Conservation (phyloP, 140 eudicot genomes). For the Flaveria floridana region DNA sequence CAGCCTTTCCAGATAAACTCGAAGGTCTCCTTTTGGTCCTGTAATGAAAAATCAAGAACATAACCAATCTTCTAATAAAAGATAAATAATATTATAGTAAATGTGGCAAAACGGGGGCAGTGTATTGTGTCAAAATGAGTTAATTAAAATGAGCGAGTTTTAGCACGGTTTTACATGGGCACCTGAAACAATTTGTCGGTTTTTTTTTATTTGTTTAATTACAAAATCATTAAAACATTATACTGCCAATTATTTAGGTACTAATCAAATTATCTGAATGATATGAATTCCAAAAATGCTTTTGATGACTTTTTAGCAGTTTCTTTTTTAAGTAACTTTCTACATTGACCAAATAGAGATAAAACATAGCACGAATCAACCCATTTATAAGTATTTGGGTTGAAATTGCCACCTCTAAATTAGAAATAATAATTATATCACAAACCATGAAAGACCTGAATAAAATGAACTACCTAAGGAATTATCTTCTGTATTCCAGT, state of each 20-base stretch:
- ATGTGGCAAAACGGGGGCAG: too few species aligned
- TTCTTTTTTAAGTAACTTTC: neutral
- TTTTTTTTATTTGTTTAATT: neutral
- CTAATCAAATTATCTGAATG: neutral
- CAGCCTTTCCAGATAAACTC: slow-evolving; percentile 62
- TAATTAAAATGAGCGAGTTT: neutral
- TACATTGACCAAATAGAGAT: neutral
- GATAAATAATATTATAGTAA: too few species aligned
- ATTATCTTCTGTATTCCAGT: slow-evolving; percentile 48
- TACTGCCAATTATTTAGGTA: neutral
- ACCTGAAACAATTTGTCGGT: too few species aligned
- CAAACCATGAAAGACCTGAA: neutral
- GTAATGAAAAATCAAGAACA: too few species aligned
- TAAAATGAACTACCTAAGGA: slow-evolving; percentile 52
- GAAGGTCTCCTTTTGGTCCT: slow-evolving; percentile 76
- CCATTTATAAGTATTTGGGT: neutral
- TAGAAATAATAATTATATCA: neutral
- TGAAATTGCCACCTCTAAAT: neutral
- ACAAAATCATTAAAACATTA: neutral
- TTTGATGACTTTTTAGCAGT: neutral
- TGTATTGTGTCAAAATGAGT: neutral
- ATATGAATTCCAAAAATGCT: neutral
- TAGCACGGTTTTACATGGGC: neutral
- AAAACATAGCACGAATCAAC: neutral
- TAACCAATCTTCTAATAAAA: too few species aligned